Evolutionary conservation across 192 early-diverging fungal genomes (phyloP).

Genomic region (Phlyctochytrium planicorne): DNA sequence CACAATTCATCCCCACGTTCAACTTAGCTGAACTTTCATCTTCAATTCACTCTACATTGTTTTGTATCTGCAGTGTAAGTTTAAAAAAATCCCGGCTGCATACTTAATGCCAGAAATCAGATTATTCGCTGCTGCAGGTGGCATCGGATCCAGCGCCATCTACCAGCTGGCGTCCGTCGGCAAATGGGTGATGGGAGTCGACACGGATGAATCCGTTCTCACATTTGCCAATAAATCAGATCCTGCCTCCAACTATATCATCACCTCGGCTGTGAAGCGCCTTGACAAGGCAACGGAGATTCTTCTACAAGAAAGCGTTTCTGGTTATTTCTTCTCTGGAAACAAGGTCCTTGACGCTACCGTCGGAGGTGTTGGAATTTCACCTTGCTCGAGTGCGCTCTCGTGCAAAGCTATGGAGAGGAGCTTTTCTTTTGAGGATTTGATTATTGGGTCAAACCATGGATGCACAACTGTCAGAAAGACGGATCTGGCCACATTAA

Average conservation of each 20-base stretch:
- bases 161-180: conserved; percentile 13
- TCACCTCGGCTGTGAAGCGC: conserved; percentile 11
- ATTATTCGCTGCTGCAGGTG: conserved; percentile 31
- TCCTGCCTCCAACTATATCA: conserved; percentile 20
- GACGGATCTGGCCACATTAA: too few relatives aligned
- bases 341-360: conserved; percentile 17
- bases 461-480: neutral
- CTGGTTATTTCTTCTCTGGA: conserved; percentile 8
- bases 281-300: conserved; percentile 1
- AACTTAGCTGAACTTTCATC: too few relatives aligned
- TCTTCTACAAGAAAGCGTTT: neutral
- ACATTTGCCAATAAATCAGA: conserved; percentile 22
- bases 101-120: conserved; percentile 13
- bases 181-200: conserved; percentile 37
- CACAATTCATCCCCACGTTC: too few relatives aligned
- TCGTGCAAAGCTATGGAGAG: neutral
- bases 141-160: conserved; percentile 23
- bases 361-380: conserved; percentile 8
- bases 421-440: neutral
- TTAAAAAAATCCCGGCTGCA: too few relatives aligned
- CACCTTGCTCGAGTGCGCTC: conserved; percentile 5
- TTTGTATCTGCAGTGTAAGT: too few relatives aligned
- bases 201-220: conserved; percentile 21
- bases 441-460: neutral
- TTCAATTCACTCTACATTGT: too few relatives aligned